Conservation (phyloP, 306 rosid genomes). For the Sicyos edulis region DNA sequence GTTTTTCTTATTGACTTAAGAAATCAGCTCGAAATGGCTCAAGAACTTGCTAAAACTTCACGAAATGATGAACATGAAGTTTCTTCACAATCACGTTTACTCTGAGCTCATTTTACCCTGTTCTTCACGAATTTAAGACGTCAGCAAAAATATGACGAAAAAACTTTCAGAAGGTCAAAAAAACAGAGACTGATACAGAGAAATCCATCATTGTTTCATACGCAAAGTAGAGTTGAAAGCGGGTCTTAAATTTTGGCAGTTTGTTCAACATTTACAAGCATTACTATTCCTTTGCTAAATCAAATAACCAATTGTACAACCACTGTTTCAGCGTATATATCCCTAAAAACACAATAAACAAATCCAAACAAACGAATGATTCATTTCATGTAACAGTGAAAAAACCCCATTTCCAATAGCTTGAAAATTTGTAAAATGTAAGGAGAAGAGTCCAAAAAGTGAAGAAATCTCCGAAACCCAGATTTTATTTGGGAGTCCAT, state of each 20-base stretch:
- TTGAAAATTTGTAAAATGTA: constrained; percentile 34
- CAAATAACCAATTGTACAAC: constrained; percentile 30
- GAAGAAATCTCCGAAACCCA: constrained; percentile 31
- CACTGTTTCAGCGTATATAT: constrained; percentile 32
- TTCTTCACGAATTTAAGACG: constrained; percentile 30
- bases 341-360: not conserved
- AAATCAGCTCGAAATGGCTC: constrained; percentile 21
- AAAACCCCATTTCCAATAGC: constrained; percentile 23
- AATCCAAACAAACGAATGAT: not conserved
- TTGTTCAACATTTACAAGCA: constrained; percentile 39
- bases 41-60: constrained; percentile 27
- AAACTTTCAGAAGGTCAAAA: constrained; percentile 23
- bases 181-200: constrained; percentile 37
- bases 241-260: constrained; percentile 27
- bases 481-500: constrained; percentile 3
- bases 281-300: constrained; percentile 45
- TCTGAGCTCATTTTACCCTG: constrained; percentile 27
- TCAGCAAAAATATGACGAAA: constrained; percentile 32
- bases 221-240: constrained; percentile 30
- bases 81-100: constrained; percentile 25
- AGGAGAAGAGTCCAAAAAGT: constrained; percentile 27
- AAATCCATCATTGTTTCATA: constrained; percentile 31
- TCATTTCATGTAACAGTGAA: constrained; percentile 10
- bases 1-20: not conserved
- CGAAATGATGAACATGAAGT: constrained; percentile 23